Evolutionary conservation across 495 filamentous ascomycete genomes (phyloP).

Genomic region (Collariella sp.): DNA sequence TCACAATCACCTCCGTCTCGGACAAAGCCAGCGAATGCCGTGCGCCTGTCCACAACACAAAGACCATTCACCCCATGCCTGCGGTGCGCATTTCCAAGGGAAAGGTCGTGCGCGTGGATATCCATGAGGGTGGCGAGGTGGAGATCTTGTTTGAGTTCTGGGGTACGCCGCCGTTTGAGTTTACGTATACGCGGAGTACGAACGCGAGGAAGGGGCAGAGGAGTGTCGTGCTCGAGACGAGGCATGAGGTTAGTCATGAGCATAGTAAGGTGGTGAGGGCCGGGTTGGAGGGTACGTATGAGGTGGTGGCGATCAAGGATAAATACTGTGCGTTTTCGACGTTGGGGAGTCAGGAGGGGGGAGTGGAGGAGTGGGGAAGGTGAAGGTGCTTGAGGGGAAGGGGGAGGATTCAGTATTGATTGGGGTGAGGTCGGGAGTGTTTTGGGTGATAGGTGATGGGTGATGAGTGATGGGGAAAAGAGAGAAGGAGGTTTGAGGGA

Average conservation of each 20-base stretch:
- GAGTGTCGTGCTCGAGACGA: conserved; percentile 74
- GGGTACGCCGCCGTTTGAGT: conserved; percentile 94
- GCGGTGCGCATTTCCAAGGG: conserved; percentile 83
- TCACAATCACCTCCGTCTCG: conserved; percentile 73
- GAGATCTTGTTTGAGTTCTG: conserved; percentile 90
- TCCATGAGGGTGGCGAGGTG: conserved; percentile 89
- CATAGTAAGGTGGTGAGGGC: conserved; percentile 70
- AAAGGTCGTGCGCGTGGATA: conserved; percentile 68
- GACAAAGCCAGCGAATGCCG: conserved; percentile 80
- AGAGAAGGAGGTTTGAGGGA: conserved; percentile 4
- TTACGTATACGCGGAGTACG: conserved; percentile 87
- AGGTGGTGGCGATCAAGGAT: conserved; percentile 92
- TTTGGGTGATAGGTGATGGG: background rate
- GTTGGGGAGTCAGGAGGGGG: too few species aligned
- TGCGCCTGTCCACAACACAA: conserved; percentile 63
- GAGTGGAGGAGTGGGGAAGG: conserved; percentile 1
- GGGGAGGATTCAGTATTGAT: too few species aligned
- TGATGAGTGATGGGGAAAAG: background rate
- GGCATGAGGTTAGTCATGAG: conserved; percentile 74
- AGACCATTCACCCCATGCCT: conserved; percentile 82
- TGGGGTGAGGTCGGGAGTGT: background rate
- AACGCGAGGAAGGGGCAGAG: conserved; percentile 70
- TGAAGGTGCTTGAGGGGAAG: too few species aligned
- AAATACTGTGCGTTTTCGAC: conserved; percentile 78
- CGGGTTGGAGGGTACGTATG: conserved; percentile 90